phyloP scores from a whole-genome alignment of 75 land plant genomes.

The Sequoia sempervirens region DNA sequence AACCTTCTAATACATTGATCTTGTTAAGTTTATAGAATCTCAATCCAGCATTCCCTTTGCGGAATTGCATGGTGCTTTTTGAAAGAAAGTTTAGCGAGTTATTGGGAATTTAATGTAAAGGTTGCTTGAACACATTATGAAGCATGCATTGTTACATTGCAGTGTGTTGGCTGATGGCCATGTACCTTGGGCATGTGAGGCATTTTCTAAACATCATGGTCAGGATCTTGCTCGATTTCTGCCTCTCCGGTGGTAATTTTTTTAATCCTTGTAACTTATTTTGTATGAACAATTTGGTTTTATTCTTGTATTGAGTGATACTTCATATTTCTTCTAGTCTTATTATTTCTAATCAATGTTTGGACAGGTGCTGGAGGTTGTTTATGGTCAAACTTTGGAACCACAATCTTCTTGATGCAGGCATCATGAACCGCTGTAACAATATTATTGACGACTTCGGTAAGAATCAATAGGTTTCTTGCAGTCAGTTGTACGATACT shows the following conservation, averaged over 20 bases:
- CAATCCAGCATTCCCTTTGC: background rate
- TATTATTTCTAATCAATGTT: background rate
- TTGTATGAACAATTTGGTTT: background rate
- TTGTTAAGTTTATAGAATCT: background rate
- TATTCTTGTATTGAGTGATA: background rate
- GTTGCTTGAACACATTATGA: background rate
- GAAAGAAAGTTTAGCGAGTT: background rate
- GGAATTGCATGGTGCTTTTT: background rate
- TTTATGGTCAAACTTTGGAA: slow-evolving; percentile 86
- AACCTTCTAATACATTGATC: background rate
- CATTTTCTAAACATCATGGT: slow-evolving; percentile 78
- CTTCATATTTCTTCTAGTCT: slow-evolving; percentile 4
- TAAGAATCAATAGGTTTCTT: slow-evolving; percentile 7
- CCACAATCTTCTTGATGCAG: slow-evolving; percentile 76
- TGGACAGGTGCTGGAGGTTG: slow-evolving; percentile 77
- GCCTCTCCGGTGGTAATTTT: slow-evolving; percentile 61
- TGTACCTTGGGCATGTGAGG: slow-evolving; percentile 94
- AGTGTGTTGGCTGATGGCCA: slow-evolving; percentile 98
- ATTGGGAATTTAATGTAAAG: background rate
- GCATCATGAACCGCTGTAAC: slow-evolving; percentile 70
- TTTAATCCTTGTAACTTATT: background rate
- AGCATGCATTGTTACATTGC: slow-evolving; percentile 10
- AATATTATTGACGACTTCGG: slow-evolving; percentile 35
- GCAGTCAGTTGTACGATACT: background rate
- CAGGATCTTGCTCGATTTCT: slow-evolving; percentile 41